Base-by-base conservation (phyloP, 331 rosid species). In the Cydonia oblonga region DNA sequence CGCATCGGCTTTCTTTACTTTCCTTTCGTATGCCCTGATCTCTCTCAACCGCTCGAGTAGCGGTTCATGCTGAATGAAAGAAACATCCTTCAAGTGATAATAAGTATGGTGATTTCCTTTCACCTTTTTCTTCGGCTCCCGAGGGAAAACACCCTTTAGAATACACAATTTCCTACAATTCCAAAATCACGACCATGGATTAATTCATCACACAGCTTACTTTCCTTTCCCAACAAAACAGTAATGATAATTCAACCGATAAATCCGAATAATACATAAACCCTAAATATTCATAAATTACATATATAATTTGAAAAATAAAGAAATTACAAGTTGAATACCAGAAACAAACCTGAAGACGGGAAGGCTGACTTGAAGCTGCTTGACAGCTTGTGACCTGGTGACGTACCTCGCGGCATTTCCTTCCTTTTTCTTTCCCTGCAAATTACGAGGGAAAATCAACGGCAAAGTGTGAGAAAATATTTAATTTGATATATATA, bases 361-460 rank as follows among this genome's bases (percentile, higher is more conserved):
- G 20, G 91, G 91, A 58, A 93, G 84, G 62, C 64, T 85, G 79
- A 93, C 87, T 79, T 91, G 98, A 51, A 91, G 96, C n/a, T 76
- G 89, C 80, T 89, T 91, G 22, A 89, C 87, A 20, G 93, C 97
- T 66, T 89, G 95, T 14, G 96, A 85, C 86, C 97, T 86, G 62
- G 89, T 93, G 30, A 91, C 80, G 79, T 80, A 93, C 70, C 87
- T 89, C 0, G 98, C 97, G 2, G 97, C 98, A 75, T 91, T 91
- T 8, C 98, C 97, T 69, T 93, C 98, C 86, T 91, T 91, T 25
- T 93, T 93, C 96, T 93, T 83, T 38, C 98, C 96, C 96, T 93
- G 85, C n/a, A 30, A 53, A 70, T 35, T 8, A n/a, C 58, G 23
- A n/a, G 5, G 18, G 18, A 49, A 5, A 40, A 16, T n/a, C 14